Evolutionary conservation across 1,284 basidiomycete genomes (phyloP), one percentile per base, ranked within the genome.

Genomic region (Austroboletus novae-zelandiae): DNA sequence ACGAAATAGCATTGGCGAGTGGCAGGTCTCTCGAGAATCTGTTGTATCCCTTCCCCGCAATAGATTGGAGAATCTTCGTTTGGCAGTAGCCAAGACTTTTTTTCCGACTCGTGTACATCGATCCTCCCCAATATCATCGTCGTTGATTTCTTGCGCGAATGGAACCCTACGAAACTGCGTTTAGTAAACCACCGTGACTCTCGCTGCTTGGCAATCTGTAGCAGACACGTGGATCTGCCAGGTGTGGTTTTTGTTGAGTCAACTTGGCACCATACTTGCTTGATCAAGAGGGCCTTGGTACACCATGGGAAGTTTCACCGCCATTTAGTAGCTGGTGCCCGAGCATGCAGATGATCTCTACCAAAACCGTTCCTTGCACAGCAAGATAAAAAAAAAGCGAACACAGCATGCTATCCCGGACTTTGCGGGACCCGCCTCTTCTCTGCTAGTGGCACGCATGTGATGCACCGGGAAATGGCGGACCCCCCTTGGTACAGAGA

Each of bases 1-100:
- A 70, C n/a, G 59, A 79, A 80, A 73, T 81, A 71, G 71, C 64
- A 65, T 47, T 40, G 50, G 56, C 55, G 54, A 48, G 54, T 55
- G 57, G 59, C 54, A 55, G 56, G 46, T 51, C 54, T 34, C 43
- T 29, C 42, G 46, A 35, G 58, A 54, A 48, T 52, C 57, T 55
- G 54, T 52, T 44, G n/a, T 27, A 27, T 51, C 43, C 35, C 37
- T 17, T 41, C 40, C 17, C 32, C 18, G 17, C 47, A 17, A 34
- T 34, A 35, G 17, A 41, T 37, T 17, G 50, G 50, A 52, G 58
- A 46, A 65, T 53, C 47, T 31, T 42, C 39, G 11, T 23, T 52
- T 29, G 43, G 48, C 50, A 55, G 63, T 48, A 53, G 34, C 40
- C 20, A 23, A 23, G 2, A 3, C 20, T 23, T 5, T 23, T 23